phyloP scores from a whole-genome alignment of 371 early-diverging fungal species.

The Mortierella sp. region DNA sequence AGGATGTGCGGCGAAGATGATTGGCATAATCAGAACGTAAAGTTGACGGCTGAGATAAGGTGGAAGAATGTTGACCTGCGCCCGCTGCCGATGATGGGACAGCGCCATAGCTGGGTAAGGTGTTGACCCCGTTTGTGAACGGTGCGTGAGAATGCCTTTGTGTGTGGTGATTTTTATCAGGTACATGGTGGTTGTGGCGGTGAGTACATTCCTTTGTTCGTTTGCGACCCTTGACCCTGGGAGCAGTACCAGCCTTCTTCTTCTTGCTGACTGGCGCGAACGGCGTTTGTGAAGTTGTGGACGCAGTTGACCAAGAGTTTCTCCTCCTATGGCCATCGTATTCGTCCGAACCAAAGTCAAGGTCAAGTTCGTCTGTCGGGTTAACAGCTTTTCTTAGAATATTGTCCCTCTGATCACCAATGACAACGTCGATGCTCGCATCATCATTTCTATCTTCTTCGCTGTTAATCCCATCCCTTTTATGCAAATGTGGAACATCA shows the following conservation, averaged over 20 bases:
- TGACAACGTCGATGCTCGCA: slow-evolving; percentile 43
- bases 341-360: slow-evolving; percentile 17
- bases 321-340: not conserved
- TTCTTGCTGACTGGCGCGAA: slow-evolving; percentile 47
- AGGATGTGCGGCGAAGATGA: slow-evolving; percentile 44
- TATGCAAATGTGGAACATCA: slow-evolving; percentile 2
- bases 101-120: slow-evolving; percentile 23
- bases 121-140: not conserved
- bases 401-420: slow-evolving; percentile 43
- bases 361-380: slow-evolving; percentile 10
- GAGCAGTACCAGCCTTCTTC: slow-evolving; percentile 13
- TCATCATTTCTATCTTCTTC: slow-evolving; percentile 17
- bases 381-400: slow-evolving; percentile 13
- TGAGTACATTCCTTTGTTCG: slow-evolving; percentile 7
- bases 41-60: not conserved
- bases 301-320: slow-evolving; percentile 35
- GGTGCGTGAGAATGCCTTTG: not conserved
- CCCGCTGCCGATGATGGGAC: slow-evolving; percentile 6
- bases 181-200: slow-evolving; percentile 1
- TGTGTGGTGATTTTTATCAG: not conserved
- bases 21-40: slow-evolving; percentile 15
- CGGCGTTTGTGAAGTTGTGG: slow-evolving; percentile 36
- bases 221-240: slow-evolving; percentile 15
- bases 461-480: slow-evolving; percentile 1
- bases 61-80: not conserved